phyloP scores from a whole-genome alignment of 306 rosid genomes.

The Datisca glomerata region DNA sequence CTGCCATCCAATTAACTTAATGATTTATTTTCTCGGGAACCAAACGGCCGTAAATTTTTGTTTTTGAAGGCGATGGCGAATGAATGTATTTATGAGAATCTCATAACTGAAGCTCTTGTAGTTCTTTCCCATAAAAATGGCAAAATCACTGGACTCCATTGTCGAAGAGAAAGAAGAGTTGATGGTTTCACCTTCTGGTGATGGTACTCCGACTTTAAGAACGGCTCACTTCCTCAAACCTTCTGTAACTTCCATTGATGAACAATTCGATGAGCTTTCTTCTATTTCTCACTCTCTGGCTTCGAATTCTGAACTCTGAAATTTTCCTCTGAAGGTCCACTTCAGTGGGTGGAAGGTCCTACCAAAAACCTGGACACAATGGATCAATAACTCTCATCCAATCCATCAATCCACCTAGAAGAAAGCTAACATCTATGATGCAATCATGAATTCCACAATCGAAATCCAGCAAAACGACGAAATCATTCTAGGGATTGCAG shows the following conservation, averaged over 20 bases:
- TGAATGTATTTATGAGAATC: too few relatives aligned
- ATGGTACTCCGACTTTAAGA: constrained; percentile 6
- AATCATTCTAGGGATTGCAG: constrained; percentile 18
- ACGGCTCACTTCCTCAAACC: constrained; percentile 25
- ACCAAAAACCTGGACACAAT: constrained; percentile 12
- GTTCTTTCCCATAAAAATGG: too few relatives aligned
- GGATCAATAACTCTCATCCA: constrained; percentile 21
- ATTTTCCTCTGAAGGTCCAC: constrained; percentile 11
- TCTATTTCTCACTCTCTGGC: constrained; percentile 6
- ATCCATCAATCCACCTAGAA: constrained; percentile 25
- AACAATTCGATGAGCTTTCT: neutral
- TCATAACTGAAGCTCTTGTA: too few relatives aligned
- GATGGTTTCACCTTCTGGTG: constrained; percentile 20
- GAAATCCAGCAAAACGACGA: neutral
- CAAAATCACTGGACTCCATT: constrained; percentile 1
- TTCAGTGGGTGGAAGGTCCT: constrained; percentile 19
- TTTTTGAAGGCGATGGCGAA: too few relatives aligned
- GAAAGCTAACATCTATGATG: constrained; percentile 29
- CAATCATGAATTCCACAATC: constrained; percentile 25
- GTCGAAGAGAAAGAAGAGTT: constrained; percentile 16
- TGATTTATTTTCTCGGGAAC: too few relatives aligned
- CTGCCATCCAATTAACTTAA: too few relatives aligned
- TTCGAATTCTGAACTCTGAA: constrained; percentile 1
- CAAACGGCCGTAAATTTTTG: too few relatives aligned
- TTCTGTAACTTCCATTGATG: neutral